Conservation (phyloP, 179 eudicot species). For the Spinacia oleracea region DNA sequence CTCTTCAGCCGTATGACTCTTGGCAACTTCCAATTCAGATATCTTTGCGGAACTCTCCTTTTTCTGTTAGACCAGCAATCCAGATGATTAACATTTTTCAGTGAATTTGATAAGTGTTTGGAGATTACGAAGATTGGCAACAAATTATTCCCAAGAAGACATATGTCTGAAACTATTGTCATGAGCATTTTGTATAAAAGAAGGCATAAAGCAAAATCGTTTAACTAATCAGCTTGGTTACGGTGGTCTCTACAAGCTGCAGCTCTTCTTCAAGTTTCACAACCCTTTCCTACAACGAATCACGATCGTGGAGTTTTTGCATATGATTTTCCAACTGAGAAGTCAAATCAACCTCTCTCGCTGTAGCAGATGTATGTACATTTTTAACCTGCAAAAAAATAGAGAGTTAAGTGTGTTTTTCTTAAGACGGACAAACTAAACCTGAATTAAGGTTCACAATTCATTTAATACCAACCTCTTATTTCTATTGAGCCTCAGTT, state of each 20-base stretch:
- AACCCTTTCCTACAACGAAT: too few species aligned
- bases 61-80: conserved; percentile 44
- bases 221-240: too few species aligned
- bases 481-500: conserved; percentile 49
- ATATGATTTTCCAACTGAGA: conserved; percentile 37
- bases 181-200: too few species aligned
- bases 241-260: too few species aligned
- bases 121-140: neutral
- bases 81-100: conserved; percentile 8
- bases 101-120: neutral
- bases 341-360: conserved; percentile 42
- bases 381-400: conserved; percentile 32
- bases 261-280: too few species aligned
- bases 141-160: neutral
- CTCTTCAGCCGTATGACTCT: conserved; percentile 45
- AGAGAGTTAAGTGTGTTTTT: neutral
- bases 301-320: too few species aligned
- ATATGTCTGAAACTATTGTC: neutral
- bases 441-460: neutral
- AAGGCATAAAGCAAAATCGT: too few species aligned
- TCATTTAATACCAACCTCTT: conserved; percentile 40
- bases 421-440: neutral
- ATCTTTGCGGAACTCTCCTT: conserved; percentile 48
- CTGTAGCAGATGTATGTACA: conserved; percentile 30
- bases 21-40: conserved; percentile 58